These are phyloP conservation scores for Orbilia quercus DNA, from an alignment of 2,329 filamentous ascomycete genomes.

Conservation along the genomic window DNA sequence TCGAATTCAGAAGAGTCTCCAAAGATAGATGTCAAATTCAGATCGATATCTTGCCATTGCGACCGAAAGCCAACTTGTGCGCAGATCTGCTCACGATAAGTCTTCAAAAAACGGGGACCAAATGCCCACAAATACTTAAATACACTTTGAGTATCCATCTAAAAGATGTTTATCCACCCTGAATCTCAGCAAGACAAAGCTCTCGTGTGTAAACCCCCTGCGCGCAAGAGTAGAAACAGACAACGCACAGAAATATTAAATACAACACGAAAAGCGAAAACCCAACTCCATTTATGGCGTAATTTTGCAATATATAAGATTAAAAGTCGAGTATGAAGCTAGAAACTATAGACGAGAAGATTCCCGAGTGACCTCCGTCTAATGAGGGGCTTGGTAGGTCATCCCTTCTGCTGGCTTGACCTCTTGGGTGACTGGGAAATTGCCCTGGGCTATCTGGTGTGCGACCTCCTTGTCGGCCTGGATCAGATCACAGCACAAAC, in stretches of 20 bases:
- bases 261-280: slow-evolving; percentile 18
- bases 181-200: too few species aligned
- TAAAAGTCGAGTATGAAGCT: slow-evolving; percentile 32
- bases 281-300: slow-evolving; percentile 33
- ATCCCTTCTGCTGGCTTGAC: slow-evolving; percentile 49
- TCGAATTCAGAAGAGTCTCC: slow-evolving; percentile 1
- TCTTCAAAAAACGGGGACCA: background rate
- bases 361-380: background rate
- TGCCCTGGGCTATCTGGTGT: slow-evolving; percentile 48
- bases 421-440: slow-evolving; percentile 46
- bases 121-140: slow-evolving; percentile 8
- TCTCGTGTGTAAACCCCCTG: too few species aligned
- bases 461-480: slow-evolving; percentile 66
- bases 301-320: slow-evolving; percentile 49
- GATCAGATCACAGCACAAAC: slow-evolving; percentile 69
- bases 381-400: slow-evolving; percentile 43
- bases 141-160: too few species aligned
- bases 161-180: too few species aligned
- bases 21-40: background rate
- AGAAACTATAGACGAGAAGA: slow-evolving; percentile 5
- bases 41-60: background rate
- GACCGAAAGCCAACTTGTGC: background rate
- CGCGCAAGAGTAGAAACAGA: background rate
- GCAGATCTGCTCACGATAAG: too few species aligned
- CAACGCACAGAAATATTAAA: slow-evolving; percentile 8